phyloP scores from a whole-genome alignment of 1,284 basidiomycete genomes.

The Puccinia triticina region DNA sequence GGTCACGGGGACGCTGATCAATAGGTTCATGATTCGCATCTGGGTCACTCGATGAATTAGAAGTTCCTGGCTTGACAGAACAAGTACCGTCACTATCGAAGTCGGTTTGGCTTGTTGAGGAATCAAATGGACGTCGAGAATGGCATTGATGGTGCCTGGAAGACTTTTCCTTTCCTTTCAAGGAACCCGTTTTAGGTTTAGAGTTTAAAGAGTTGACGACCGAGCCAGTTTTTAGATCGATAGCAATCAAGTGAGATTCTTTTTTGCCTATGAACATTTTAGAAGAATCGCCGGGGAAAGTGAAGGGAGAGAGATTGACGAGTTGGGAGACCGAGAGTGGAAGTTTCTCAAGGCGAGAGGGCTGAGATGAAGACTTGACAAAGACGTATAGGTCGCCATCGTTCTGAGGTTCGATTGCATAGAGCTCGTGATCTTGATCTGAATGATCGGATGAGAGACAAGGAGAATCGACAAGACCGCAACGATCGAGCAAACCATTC shows the following conservation, averaged over 20 bases:
- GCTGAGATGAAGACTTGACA: conserved; percentile 65
- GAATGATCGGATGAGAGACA: conserved; percentile 35
- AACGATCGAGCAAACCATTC: conserved; percentile 57
- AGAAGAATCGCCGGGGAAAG: conserved; percentile 71
- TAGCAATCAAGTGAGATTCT: conserved; percentile 75
- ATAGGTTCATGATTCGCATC: conserved; percentile 53
- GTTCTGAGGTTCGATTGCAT: conserved; percentile 85
- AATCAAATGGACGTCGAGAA: conserved; percentile 63
- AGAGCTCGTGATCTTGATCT: conserved; percentile 67
- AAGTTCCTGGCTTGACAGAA: background rate
- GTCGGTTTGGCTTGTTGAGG: conserved; percentile 72
- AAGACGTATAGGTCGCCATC: conserved; percentile 81
- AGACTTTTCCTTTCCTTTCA: conserved; percentile 70
- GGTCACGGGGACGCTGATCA: conserved; percentile 56
- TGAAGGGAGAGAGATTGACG: conserved; percentile 82
- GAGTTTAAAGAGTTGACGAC: conserved; percentile 62
- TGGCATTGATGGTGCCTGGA: conserved; percentile 59
- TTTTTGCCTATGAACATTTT: conserved; percentile 82
- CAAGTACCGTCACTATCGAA: conserved; percentile 23
- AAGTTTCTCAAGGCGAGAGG: conserved; percentile 71
- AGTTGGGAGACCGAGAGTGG: conserved; percentile 82
- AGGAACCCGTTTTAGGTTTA: conserved; percentile 2
- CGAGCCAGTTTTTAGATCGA: conserved; percentile 79
- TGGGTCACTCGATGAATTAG: conserved; percentile 34
- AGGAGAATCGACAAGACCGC: conserved; percentile 52